A percentile compares a stretch with the other conserved stretches of the same genome.
These are phyloP conservation scores for Cantharellus cinnabarinus DNA, from an alignment of 768 basidiomycete species.

Conservation along the genomic window DNA sequence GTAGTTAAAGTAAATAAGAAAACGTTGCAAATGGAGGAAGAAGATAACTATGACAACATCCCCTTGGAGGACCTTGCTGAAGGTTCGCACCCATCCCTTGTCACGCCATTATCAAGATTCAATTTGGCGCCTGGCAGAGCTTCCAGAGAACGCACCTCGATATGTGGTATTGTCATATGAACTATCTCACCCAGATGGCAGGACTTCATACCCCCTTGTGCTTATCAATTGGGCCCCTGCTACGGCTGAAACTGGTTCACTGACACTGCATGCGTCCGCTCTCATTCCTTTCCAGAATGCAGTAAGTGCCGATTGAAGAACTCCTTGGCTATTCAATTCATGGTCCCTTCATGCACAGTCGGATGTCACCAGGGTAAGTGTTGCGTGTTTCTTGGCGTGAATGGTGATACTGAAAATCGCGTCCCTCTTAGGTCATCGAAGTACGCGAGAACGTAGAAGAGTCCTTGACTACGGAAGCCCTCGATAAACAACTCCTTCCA, in stretches of 20 bases:
- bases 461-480: not conserved
- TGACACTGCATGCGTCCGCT: slow-evolving; percentile 70
- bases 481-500: not conserved
- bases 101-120: slow-evolving; percentile 2
- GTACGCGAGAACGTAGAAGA: not conserved
- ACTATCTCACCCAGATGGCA: slow-evolving; percentile 57
- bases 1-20: slow-evolving; percentile 75
- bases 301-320: slow-evolving; percentile 23
- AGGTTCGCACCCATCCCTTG: slow-evolving; percentile 25
- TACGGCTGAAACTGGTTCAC: slow-evolving; percentile 50
- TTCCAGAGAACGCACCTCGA: slow-evolving; percentile 73
- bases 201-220: slow-evolving; percentile 68
- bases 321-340: too few relatives aligned
- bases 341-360: too few relatives aligned
- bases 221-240: slow-evolving; percentile 78
- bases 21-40: slow-evolving; percentile 62
- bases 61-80: slow-evolving; percentile 72
- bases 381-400: too few relatives aligned
- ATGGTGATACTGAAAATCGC: too few relatives aligned
- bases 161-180: slow-evolving; percentile 75
- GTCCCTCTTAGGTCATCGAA: not conserved
- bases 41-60: slow-evolving; percentile 57
- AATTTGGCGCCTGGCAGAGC: slow-evolving; percentile 27
- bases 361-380: too few relatives aligned
- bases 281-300: slow-evolving; percentile 59